Conservation (phyloP, 345 rosid species). For the Hypericum perforatum region DNA sequence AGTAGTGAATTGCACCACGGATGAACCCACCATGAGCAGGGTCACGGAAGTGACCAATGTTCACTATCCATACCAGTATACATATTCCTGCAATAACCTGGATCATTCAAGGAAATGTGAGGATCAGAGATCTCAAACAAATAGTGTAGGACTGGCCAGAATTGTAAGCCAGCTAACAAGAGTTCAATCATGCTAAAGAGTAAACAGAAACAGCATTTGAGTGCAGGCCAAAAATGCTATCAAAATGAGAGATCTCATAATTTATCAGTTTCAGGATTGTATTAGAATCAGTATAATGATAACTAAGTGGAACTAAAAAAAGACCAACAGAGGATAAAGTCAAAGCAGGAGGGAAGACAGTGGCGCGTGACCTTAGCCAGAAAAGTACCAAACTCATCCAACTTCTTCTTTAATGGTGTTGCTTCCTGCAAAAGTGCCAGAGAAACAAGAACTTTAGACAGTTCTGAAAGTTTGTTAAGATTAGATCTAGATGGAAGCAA, state of each 20-base stretch:
- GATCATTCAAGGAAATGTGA: conserved; percentile 9
- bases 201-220: too few relatives aligned
- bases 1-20: conserved; percentile 95
- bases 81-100: conserved; percentile 99
- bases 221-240: too few relatives aligned
- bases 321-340: too few relatives aligned
- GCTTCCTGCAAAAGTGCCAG: conserved; percentile 57
- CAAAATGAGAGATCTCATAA: too few relatives aligned
- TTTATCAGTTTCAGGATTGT: too few relatives aligned
- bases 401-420: conserved; percentile 90
- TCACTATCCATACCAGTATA: conserved; percentile 91
- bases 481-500: background rate
- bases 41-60: conserved; percentile 92
- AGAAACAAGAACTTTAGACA: background rate
- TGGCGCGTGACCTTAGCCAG: conserved; percentile 77
- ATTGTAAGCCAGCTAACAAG: too few relatives aligned
- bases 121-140: too few relatives aligned
- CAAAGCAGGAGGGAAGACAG: conserved; percentile 1
- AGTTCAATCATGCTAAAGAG: too few relatives aligned
- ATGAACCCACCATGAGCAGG: conserved; percentile 96
- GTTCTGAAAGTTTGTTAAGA: background rate
- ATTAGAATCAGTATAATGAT: too few relatives aligned
- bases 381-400: conserved; percentile 97
- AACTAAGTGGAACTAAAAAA: too few relatives aligned
- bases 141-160: too few relatives aligned